These are phyloP conservation scores for Alternaria arborescens DNA, from an alignment of 2,329 filamentous ascomycete genomes.

Conservation along the genomic window DNA sequence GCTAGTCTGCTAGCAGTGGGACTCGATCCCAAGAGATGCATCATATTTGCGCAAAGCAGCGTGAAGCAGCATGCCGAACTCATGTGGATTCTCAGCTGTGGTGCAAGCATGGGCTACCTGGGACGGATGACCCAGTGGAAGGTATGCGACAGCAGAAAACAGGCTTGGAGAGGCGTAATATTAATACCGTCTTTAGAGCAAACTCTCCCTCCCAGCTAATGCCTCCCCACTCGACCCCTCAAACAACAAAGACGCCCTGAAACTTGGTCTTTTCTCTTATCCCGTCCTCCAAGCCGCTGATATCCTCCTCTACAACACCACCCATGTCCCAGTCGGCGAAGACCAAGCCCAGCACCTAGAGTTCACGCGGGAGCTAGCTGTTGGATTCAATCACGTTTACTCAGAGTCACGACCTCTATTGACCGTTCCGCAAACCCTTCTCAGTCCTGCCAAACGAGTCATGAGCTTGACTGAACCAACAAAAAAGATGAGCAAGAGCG, in stretches of 20 bases:
- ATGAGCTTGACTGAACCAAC: constrained; percentile 85
- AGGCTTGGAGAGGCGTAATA: not conserved
- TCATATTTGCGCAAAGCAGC: constrained; percentile 82
- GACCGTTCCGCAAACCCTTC: constrained; percentile 38
- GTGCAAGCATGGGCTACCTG: constrained; percentile 91
- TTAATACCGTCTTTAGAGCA: constrained; percentile 58
- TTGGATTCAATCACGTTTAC: constrained; percentile 87
- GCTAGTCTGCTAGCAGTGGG: constrained; percentile 86
- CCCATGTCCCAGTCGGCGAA: constrained; percentile 95
- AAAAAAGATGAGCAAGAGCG: constrained; percentile 95
- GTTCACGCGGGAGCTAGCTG: constrained; percentile 85
- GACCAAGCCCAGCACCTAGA: constrained; percentile 95
- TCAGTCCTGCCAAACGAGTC: constrained; percentile 75
- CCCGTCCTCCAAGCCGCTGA: constrained; percentile 96
- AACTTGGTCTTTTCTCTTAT: constrained; percentile 93
- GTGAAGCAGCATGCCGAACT: constrained; percentile 84
- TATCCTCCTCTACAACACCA: constrained; percentile 84
- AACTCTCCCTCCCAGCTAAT: constrained; percentile 70
- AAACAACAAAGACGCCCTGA: constrained; percentile 67
- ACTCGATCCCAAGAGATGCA: constrained; percentile 77
- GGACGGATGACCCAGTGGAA: constrained; percentile 99
- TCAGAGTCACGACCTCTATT: constrained; percentile 36
- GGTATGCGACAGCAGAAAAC: constrained; percentile 58
- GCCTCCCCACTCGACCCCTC: constrained; percentile 63
- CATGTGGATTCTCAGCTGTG: constrained; percentile 96